Evolutionary conservation across 805 yeast species (phyloP).

Genomic region (Kodamaea hsintzibuensis): DNA sequence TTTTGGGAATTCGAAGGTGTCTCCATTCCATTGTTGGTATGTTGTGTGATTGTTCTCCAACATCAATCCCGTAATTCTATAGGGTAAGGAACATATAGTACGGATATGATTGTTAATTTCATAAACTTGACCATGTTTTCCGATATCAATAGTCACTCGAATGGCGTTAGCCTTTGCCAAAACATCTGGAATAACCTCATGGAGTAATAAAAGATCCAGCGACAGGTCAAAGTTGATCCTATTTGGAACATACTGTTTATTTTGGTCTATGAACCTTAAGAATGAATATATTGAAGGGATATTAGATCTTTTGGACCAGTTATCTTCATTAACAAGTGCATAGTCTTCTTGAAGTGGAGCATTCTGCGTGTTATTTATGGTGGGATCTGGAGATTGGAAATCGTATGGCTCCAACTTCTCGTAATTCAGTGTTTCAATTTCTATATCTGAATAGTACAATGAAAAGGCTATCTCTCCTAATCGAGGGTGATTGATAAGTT

Average conservation of each 20-base stretch:
- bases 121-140: neutral
- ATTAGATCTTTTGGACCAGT: neutral
- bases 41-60: neutral
- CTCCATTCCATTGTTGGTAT: neutral
- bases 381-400: neutral
- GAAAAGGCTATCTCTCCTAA: neutral
- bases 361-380: neutral
- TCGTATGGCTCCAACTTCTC: neutral
- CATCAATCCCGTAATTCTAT: neutral
- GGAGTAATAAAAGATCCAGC: neutral
- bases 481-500: neutral
- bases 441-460: neutral
- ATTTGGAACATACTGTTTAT: neutral
- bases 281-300: neutral
- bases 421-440: neutral
- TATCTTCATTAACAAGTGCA: neutral
- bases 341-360: neutral
- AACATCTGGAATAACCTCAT: neutral
- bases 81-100: neutral
- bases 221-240: neutral
- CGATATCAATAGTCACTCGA: neutral
- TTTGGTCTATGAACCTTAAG: neutral
- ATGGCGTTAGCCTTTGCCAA: neutral
- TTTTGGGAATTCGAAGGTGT: neutral
- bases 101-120: neutral